Conservation (phyloP, 805 yeast species). For the Schwanniomyces polymorphus region DNA sequence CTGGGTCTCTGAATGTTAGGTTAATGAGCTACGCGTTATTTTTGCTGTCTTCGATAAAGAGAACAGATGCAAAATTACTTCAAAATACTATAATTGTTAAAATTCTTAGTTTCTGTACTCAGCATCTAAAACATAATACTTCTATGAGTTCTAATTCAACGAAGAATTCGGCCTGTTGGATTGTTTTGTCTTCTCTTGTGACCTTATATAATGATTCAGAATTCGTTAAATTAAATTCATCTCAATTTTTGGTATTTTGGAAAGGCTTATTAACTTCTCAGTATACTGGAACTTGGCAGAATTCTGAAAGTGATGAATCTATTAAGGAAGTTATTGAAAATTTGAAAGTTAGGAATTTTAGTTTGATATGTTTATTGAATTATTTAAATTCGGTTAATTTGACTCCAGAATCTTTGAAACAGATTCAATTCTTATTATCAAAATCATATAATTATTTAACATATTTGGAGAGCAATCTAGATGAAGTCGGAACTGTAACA, state of each 20-base stretch:
- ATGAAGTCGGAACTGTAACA: slow-evolving; percentile 30
- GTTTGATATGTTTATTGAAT: slow-evolving; percentile 40
- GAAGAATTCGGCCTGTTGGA: slow-evolving; percentile 40
- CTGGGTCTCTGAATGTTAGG: slow-evolving; percentile 16
- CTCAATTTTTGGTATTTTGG: slow-evolving; percentile 46
- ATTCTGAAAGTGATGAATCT: slow-evolving; percentile 16
- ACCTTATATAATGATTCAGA: slow-evolving; percentile 42
- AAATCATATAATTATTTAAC: slow-evolving; percentile 42
- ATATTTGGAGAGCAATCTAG: slow-evolving; percentile 38
- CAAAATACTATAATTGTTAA: slow-evolving; percentile 43
- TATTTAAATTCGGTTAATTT: slow-evolving; percentile 36
- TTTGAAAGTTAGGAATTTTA: slow-evolving; percentile 35
- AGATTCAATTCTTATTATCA: slow-evolving; percentile 38
- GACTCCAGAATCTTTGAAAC: slow-evolving; percentile 41
- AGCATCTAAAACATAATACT: slow-evolving; percentile 36
- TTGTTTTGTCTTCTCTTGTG: slow-evolving; percentile 38
- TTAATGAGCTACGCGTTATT: slow-evolving; percentile 35
- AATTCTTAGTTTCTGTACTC: slow-evolving; percentile 46
- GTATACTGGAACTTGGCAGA: slow-evolving; percentile 23
- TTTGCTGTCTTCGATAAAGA: slow-evolving; percentile 34
- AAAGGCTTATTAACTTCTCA: slow-evolving; percentile 45
- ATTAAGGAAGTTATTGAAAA: slow-evolving; percentile 31
- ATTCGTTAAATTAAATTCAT: slow-evolving; percentile 42
- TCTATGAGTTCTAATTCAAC: slow-evolving; percentile 17
- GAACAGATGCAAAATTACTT: slow-evolving; percentile 31